These are phyloP conservation scores for Malassezia furfur DNA, from an alignment of 1,284 basidiomycete genomes.

Conservation along the genomic window DNA sequence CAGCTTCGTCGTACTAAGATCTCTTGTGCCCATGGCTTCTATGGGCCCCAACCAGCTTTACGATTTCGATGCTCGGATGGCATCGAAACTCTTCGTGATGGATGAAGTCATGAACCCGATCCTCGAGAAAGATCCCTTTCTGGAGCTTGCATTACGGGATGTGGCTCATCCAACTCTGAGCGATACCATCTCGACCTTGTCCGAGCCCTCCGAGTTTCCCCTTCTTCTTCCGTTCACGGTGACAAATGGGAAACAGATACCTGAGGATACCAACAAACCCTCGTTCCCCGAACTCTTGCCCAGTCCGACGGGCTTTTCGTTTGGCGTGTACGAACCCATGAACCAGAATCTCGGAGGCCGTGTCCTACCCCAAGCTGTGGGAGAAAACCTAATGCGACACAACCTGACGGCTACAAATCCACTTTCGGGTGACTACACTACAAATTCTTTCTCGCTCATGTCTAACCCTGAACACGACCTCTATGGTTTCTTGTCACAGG, in stretches of 20 bases:
- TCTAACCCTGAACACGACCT: constrained; percentile 6
- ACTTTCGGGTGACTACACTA: constrained; percentile 3
- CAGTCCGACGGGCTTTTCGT: not conserved
- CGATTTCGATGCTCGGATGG: constrained; percentile 6
- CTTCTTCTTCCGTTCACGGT: not conserved
- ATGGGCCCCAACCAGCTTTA: not conserved
- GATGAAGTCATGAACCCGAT: constrained; percentile 13
- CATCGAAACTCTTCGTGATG: not conserved
- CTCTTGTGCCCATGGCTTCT: not conserved
- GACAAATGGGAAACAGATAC: not conserved
- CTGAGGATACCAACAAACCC: too few species aligned
- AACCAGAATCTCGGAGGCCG: not conserved
- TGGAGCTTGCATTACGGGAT: constrained; percentile 2
- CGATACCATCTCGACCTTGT: not conserved
- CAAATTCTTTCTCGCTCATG: constrained; percentile 8
- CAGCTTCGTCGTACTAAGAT: too few species aligned
- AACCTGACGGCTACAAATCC: not conserved
- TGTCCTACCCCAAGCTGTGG: not conserved
- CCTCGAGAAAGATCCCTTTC: constrained; percentile 3
- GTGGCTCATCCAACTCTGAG: constrained; percentile 2
- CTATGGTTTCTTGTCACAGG: constrained; percentile 8
- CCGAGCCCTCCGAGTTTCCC: not conserved
- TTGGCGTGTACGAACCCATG: not conserved
- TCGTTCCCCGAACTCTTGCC: not conserved
- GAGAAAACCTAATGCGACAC: constrained; percentile 1